Evolutionary conservation across 1,284 basidiomycete species (phyloP), one percentile per base, ranked within the genome.

Genomic region (Ustilago curta): DNA sequence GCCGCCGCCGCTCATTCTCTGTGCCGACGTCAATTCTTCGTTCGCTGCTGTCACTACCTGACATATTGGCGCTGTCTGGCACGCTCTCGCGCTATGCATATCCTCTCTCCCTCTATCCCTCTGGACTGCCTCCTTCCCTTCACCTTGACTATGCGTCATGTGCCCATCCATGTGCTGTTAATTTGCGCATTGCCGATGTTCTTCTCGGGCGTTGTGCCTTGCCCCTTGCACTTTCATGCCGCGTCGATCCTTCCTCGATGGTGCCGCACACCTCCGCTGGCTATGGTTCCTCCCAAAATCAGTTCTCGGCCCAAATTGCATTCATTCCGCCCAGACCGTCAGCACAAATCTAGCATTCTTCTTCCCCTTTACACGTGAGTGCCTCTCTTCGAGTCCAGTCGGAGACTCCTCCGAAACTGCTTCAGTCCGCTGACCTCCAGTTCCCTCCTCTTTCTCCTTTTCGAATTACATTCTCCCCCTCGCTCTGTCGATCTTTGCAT

Each of bases 81-180:
- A 35, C 42, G 57, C 47, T 56, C 64, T 65, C 51, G 50, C 52
- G 39, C 51, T 40, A 27, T 65, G 63, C 63, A 53, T 59, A 40
- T 44, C 45, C 31, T 45, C 16, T 23, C 6, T 14, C 12, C 18
- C 16, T 23, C 1, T 8, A 8, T 18, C 45, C 7, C 23, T 25
- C 18, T 27, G 40, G n/a, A 8, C 19, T 23, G 11, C 35, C 29
- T 55, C 14, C 27, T 55, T 42, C 19, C 32, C 31, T 14, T 21
- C 31, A 6, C 45, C 11, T 21, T 55, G 31, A 37, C 14, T 3
- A 45, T 40, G 45, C 25, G 37, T 40, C 45, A 50, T 62, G 60
- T 44, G 44, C 37, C 31, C 9, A 18, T 27, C 21, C 40, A 23
- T 29, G 44, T 50, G 23, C 66, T 59, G 56, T 63, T 59, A 49